Percentiles rank a stretch among this genome's conserved stretches.
phyloP scores from a whole-genome alignment of 495 filamentous ascomycete genomes.

The Platismatia glauca region DNA sequence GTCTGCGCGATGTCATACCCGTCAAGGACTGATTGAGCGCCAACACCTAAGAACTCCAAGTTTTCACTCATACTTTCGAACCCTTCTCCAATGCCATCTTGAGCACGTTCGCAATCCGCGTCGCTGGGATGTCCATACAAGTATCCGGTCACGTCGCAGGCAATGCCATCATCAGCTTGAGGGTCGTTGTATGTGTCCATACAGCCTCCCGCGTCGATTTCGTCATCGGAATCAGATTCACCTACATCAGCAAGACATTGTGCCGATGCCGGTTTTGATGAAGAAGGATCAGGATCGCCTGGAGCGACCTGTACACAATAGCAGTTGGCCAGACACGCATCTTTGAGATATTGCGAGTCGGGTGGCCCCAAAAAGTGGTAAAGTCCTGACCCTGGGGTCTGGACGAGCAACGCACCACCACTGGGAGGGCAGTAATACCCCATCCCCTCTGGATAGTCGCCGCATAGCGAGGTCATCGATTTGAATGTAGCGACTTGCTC shows the following conservation, averaged over 20 bases:
- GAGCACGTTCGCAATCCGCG: background rate
- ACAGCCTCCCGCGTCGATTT: background rate
- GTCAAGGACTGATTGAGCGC: background rate
- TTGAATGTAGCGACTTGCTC: background rate
- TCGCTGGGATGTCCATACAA: background rate
- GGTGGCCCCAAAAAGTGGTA: background rate
- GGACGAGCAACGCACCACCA: background rate
- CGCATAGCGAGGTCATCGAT: background rate
- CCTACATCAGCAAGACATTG: background rate
- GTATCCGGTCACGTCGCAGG: background rate
- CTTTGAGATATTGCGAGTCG: background rate
- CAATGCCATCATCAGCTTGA: background rate
- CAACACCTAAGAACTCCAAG: background rate
- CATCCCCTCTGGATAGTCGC: background rate
- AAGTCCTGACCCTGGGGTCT: background rate
- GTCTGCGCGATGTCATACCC: background rate
- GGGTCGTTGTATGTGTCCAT: background rate
- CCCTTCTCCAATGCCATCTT: constrained; percentile 1
- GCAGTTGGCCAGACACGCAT: background rate
- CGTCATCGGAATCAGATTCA: background rate
- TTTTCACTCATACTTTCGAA: background rate
- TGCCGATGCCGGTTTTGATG: background rate
- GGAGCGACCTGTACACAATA: background rate
- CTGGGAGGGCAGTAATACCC: background rate
- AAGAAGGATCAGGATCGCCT: background rate